Evolutionary conservation across 345 rosid genomes (phyloP), one percentile per base, ranked within the genome.

Genomic region (Eucalyptus curtisii): DNA sequence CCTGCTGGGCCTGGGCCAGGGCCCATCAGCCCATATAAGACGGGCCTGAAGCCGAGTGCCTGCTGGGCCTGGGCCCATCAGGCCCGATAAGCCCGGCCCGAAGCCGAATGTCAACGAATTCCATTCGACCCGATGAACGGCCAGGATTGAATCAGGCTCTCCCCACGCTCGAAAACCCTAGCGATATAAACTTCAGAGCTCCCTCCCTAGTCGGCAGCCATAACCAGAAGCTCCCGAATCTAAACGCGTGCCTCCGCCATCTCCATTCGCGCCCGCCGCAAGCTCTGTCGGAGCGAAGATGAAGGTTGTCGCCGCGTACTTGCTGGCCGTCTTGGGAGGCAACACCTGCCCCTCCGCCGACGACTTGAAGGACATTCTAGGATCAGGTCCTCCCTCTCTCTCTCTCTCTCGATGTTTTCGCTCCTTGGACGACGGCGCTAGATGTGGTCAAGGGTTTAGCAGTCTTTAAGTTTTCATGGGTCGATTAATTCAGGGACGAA

Each of bases 251-350:
- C 84, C 84, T 12, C 13, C 3, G 84, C 84, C 47, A 20, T 40
- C 13, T 40, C 15, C 84, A 6, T 6, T 7, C 30, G 47, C 44
- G 30, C 30, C 30, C 30, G 47, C 14, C 7, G 2, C 84, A 76
- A 40, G 15, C 47, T 76, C 84, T 37, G 47, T 76, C 14, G 84
- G 47, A 40, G 47, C 84, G 84, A 76, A 80, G 89, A 95, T 93
- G 95, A 94, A 95, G 95, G 91, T 92, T 47, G 59, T 92, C 30
- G 95, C 96, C 50, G 96, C 96, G 9, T 95, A 90, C 89, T 87
- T 95, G 92, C 85, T 95, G 89, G 95, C 94, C 25, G 95, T 92
- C 11, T 89, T 94, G 92, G 95, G 96, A 80, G 96, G 95, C 89
- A 94, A 95, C 86, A 8, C 86, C 80, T 47, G 20, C 66, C 95